Evolutionary conservation across 2,329 filamentous ascomycete genomes (phyloP), one percentile per base, ranked within the genome.

Genomic region (Neofusicoccum parvum): DNA sequence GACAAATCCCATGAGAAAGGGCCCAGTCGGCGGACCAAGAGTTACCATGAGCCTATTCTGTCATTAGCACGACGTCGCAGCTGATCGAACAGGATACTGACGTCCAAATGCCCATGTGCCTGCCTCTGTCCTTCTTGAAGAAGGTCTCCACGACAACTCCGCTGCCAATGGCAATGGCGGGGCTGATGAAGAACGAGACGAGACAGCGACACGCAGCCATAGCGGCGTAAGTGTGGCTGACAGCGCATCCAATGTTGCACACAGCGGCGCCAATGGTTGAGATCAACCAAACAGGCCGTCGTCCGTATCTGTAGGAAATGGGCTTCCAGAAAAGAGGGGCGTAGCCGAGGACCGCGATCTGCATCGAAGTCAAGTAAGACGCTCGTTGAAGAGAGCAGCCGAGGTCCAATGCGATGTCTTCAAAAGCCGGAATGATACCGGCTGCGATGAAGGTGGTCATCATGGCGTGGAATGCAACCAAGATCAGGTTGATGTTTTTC

Each of bases 91-190:
- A 9, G 7, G n/a, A 12, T 14, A 65, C 65, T 41, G 41, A 66
- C 1, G 85, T 86, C 85, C 85, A 86, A n/a, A 86, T 75, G 34
- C 85, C 85, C 81, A 87, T 86, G 58, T 83, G 85, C 56, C 78
- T 79, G 5, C 79, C 85, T 23, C 85, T 76, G 53, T 87, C 82
- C 36, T 80, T 80, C 70, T 82, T 83, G 74, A 87, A 87, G 66
- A 85, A 87, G 1, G 82, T 85, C 70, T 87, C 85, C 15, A 83
- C 81, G 3, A 87, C 85, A 9, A 87, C 83, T 0, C 80, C 85
- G 70, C 83, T 86, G 27, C 85, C 85, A 58, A 87, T 85, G 0
- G 82, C 80, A 14, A 77, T 79, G 0, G 85, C 81, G 5, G 85
- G 86, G 15, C 79, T 81, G 68, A 87, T 86, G 72, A 86, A 87